Evolutionary conservation across 225 moss, liverwort and hornwort species (phyloP).

Genomic region (Takakia lepidozioides): DNA sequence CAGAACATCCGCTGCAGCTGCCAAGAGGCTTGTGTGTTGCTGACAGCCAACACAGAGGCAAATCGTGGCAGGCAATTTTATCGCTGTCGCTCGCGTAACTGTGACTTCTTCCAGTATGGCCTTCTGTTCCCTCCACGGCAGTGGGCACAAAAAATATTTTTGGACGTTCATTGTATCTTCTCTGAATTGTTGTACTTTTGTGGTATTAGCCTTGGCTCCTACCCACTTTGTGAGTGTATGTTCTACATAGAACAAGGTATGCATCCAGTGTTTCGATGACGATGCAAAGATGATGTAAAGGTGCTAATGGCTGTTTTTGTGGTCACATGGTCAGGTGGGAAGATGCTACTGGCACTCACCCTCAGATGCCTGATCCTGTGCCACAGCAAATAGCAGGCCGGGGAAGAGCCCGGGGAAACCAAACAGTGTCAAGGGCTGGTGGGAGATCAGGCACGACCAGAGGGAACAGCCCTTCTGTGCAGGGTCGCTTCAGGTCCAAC

Average conservation of each 20-base stretch:
- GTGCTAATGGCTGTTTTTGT: too few species aligned
- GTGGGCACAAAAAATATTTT: not conserved
- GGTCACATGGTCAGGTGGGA: conserved; percentile 72
- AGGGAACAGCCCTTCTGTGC: conserved; percentile 35
- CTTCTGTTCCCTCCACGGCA: not conserved
- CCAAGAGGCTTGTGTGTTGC: conserved; percentile 40
- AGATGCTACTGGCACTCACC: conserved; percentile 27
- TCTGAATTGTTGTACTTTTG: too few species aligned
- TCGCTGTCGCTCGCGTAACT: conserved; percentile 59
- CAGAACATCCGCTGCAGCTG: conserved; percentile 56
- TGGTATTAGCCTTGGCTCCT: too few species aligned
- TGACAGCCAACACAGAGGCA: conserved; percentile 83
- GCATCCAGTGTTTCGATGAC: too few species aligned
- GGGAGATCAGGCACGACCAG: conserved; percentile 35
- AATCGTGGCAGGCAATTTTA: conserved; percentile 89
- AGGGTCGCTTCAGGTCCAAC: conserved; percentile 41
- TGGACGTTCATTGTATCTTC: too few species aligned
- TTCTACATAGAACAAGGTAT: too few species aligned
- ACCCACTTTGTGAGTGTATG: too few species aligned
- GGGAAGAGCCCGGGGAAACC: conserved; percentile 31
- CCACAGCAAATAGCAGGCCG: conserved; percentile 40
- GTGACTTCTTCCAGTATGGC: conserved; percentile 81
- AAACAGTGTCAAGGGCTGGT: conserved; percentile 36
- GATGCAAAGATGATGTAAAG: too few species aligned
- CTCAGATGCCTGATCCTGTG: conserved; percentile 24